Base-by-base conservation (phyloP, 495 filamentous ascomycete species). In the Lepraria neglecta region DNA sequence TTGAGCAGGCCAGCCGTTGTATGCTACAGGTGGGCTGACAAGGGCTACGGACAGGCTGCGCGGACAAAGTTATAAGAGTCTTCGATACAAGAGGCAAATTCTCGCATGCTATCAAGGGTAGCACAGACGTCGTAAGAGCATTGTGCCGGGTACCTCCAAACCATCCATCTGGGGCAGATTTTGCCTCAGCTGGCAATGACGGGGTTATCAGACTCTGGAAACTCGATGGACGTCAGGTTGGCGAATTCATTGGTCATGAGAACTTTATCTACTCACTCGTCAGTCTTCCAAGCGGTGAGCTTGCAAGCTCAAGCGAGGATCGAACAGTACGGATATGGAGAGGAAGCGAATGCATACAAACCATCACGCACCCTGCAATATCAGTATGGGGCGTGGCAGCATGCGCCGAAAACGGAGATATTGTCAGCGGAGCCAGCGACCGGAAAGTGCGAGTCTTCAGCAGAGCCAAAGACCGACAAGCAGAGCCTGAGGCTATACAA, bases 291-390 rank as follows among this genome's bases (percentile, higher is more conserved):
- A 85, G 85, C 0, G 92, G 92, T 6, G 92, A 96, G 66, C 75
- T 99, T 19, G 88, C 92, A 47, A 97, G 92, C 71, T 85, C 90
- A 3, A 89, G 90, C 11, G 95, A 99, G 72, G 95, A 99, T 73
- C 84, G 95, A 51, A 96, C 95, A 10, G 82, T 92, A 19, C 79
- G 90, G 54, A 78, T 99, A 68, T 99, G 95, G 95, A 84, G 82
- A 63, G 85, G 84, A 43, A 82, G 73, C 19, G 77, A 91, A 53
- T 97, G 92, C 69, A 75, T 96, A 57, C 95, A 99, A 74, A 96
- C 91, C 12, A 97, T 99, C 61, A 96, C 92, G 5, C 95, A 96
- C 70, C 95, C 95, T 42, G 95, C 95, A 14, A 96, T 97, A 43
- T 96, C 92, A 0, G 91, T 99, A 1, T 99, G 95, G 95, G 76